phyloP scores from a whole-genome alignment of 305 asterid species.

The Fraxinus angustifolia region DNA sequence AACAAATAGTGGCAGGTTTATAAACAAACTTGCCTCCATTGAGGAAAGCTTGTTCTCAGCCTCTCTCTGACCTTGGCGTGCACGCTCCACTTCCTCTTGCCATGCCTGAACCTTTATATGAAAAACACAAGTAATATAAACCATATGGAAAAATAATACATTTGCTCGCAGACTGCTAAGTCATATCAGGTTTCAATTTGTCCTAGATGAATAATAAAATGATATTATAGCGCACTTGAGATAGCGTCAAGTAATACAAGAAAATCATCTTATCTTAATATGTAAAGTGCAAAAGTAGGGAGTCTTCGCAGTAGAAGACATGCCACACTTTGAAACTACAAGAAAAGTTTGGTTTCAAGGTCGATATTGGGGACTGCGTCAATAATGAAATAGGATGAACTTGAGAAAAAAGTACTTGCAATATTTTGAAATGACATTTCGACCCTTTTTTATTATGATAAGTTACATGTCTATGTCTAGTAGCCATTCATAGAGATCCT shows the following conservation, averaged over 20 bases:
- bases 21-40: constrained; percentile 74
- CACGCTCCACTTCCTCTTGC: constrained; percentile 99
- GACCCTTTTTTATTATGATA: constrained; percentile 1
- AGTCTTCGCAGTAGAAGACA: neutral
- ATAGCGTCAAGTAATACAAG: neutral
- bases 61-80: constrained; percentile 92
- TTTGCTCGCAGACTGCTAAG: constrained; percentile 14
- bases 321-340: neutral
- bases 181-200: constrained; percentile 10
- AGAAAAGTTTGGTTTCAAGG: constrained; percentile 8
- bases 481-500: neutral
- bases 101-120: constrained; percentile 81
- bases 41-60: constrained; percentile 91
- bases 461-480: neutral
- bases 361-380: neutral
- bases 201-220: neutral
- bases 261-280: neutral
- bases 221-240: neutral
- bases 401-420: neutral
- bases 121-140: constrained; percentile 30
- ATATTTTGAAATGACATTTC: neutral
- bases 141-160: neutral
- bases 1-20: constrained; percentile 10
- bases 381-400: neutral
- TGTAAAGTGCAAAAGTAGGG: neutral